phyloP scores from a whole-genome alignment of 805 yeast genomes.

The Monosporozyma aquatica region DNA sequence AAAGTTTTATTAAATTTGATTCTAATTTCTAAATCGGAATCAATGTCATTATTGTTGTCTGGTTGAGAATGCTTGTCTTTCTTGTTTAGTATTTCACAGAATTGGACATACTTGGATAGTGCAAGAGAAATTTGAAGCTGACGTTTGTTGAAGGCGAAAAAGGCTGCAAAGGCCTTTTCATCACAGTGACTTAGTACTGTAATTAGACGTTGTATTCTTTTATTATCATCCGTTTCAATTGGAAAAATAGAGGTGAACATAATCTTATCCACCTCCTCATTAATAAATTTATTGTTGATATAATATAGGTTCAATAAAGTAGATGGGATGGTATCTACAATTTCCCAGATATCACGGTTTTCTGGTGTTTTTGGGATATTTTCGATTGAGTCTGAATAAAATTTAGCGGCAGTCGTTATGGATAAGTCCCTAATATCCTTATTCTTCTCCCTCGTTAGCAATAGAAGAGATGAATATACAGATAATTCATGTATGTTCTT shows the following conservation, averaged over 20 bases:
- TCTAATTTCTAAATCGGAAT: constrained; percentile 6
- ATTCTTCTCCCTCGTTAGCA: constrained; percentile 64
- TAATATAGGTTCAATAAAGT: constrained; percentile 56
- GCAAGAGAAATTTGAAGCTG: constrained; percentile 55
- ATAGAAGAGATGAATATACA: constrained; percentile 46
- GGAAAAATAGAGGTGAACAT: constrained; percentile 58
- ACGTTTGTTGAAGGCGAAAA: constrained; percentile 58
- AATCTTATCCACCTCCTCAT: constrained; percentile 51
- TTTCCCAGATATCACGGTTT: constrained; percentile 22
- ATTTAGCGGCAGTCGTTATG: constrained; percentile 42
- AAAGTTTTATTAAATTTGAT: constrained; percentile 45
- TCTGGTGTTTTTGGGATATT: constrained; percentile 12
- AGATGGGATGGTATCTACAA: constrained; percentile 47
- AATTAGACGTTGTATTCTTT: constrained; percentile 47
- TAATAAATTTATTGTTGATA: constrained; percentile 61
- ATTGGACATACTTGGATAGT: constrained; percentile 38
- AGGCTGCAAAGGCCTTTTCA: constrained; percentile 51
- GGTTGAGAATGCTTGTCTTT: constrained; percentile 5
- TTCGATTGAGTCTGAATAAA: constrained; percentile 43
- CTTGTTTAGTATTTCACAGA: constrained; percentile 37
- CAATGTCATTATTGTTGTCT: background rate
- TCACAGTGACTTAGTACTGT: constrained; percentile 41
- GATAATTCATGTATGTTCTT: constrained; percentile 38
- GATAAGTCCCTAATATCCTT: constrained; percentile 53
- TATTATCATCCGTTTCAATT: constrained; percentile 35